phyloP scores from a whole-genome alignment of 1,139 yeast genomes.

The Kodamaea fungicola region DNA sequence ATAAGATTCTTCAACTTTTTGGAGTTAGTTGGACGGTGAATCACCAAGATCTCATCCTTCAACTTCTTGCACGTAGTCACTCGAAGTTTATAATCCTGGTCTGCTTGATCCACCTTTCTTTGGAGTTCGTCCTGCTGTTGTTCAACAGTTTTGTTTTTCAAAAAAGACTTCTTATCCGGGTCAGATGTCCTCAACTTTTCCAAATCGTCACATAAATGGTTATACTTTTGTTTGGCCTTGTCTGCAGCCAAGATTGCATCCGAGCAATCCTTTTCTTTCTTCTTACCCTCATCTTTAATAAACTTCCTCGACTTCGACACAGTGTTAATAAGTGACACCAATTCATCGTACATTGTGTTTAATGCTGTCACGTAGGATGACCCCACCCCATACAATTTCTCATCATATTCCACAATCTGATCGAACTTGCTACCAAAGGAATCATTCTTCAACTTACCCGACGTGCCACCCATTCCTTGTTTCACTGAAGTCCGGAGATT shows the following conservation, averaged over 20 bases:
- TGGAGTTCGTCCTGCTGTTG: conserved; percentile 92
- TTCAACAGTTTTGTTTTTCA: conserved; percentile 73
- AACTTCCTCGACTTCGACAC: conserved; percentile 69
- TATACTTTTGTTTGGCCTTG: conserved; percentile 81
- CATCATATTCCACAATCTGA: conserved; percentile 72
- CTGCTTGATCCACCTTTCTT: conserved; percentile 78
- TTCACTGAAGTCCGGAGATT: conserved; percentile 53
- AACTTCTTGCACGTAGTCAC: conserved; percentile 70
- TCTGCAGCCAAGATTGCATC: conserved; percentile 84
- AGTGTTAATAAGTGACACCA: conserved; percentile 66
- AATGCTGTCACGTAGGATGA: conserved; percentile 75
- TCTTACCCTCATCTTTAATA: conserved; percentile 75
- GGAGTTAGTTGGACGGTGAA: conserved; percentile 75
- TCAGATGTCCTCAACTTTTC: conserved; percentile 79
- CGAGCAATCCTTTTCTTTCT: conserved; percentile 76
- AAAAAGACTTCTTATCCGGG: conserved; percentile 76
- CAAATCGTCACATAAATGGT: conserved; percentile 78
- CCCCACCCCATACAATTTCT: conserved; percentile 68
- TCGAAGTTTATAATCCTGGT: conserved; percentile 76
- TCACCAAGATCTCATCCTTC: conserved; percentile 68
- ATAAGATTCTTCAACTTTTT: conserved; percentile 73
- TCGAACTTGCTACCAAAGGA: conserved; percentile 68
- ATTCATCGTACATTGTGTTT: conserved; percentile 82
- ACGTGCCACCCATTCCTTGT: conserved; percentile 16
- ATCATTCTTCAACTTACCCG: conserved; percentile 53